phyloP scores from a whole-genome alignment of 805 yeast genomes.

The Candida xiaguanensis region DNA sequence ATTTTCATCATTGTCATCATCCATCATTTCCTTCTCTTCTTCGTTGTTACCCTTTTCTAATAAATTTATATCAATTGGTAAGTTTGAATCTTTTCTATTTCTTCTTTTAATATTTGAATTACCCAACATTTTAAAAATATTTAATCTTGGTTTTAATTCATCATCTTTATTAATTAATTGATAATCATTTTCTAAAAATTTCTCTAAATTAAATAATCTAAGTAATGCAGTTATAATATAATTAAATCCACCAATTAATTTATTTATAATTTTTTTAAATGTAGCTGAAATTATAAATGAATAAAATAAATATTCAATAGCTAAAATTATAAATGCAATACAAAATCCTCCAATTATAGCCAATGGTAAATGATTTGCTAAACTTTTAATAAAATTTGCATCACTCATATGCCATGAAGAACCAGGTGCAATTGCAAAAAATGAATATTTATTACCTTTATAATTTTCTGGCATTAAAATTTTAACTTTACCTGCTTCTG shows the following conservation, averaged over 20 bases:
- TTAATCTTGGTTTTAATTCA: conserved; percentile 1
- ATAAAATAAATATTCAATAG: conserved; percentile 39
- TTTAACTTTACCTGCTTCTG: conserved; percentile 62
- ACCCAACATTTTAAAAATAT: background rate
- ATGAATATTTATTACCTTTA: conserved; percentile 55
- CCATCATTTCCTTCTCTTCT: no score
- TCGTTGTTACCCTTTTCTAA: conserved; percentile 6
- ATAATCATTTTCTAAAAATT: conserved; percentile 1
- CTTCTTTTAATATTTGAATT: conserved; percentile 24
- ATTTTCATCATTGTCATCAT: background rate
- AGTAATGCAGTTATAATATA: background rate
- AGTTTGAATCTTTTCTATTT: conserved; percentile 54
- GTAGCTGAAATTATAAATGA: conserved; percentile 28
- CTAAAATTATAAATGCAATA: conserved; percentile 42
- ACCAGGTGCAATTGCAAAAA: conserved; percentile 74
- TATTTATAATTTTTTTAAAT: conserved; percentile 22
- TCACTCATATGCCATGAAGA: conserved; percentile 93
- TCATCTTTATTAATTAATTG: background rate
- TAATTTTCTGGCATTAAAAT: conserved; percentile 72
- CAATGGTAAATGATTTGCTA: conserved; percentile 70
- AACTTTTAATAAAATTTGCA: conserved; percentile 69
- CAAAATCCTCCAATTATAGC: conserved; percentile 70
- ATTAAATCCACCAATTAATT: background rate
- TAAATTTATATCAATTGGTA: conserved; percentile 34
- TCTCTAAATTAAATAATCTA: conserved; percentile 7